Evolutionary conservation across 257 asterid species (phyloP), one percentile per base, ranked within the genome.

Genomic region (Nicotiana sylvestris): DNA sequence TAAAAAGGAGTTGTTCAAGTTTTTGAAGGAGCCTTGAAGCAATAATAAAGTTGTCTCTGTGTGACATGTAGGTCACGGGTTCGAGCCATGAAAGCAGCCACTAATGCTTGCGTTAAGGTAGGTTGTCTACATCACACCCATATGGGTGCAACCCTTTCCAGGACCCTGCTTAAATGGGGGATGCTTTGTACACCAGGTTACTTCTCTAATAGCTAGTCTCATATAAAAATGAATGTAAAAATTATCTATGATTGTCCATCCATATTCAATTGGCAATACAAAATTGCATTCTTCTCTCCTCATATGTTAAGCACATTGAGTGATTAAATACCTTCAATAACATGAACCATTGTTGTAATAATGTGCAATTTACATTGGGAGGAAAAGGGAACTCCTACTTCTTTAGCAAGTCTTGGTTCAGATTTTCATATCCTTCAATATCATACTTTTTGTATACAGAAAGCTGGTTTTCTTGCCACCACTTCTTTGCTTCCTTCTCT

Each of bases 401-500:
- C 80, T 74, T 76, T 64, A 51, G 62, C 15, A 51, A 61, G 17
- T 56, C 74, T 17, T 81, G 60, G 65, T 21, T 25, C 57, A 78
- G 76, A 78, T 68, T 82, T 77, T 65, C 43, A 62, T 77, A 81
- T 83, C 83, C 88, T 25, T 86, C 91, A 53, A 89, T 83, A 33
- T 83, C 85, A 76, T 85, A 86, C 68, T 74, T 76, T 58, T 83
- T 84, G 84, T 86, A 83, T 43, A 89, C 91, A 57, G 70, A 21
- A 18, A 15, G 82, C 39, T 88, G 92, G 80, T 89, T 89, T 84
- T 89, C 91, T 53, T 88, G 83, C 92, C 92, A 89, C 92, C 92
- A 89, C 74, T 83, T 85, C 82, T 87, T 81, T 7, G 92, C 92
- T 80, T 86, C 91, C 62, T 76, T 85, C 43, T 83, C 90, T 1